Evolutionary conservation across 768 basidiomycete species (phyloP).

Genomic region (Coprinellus micaceus): DNA sequence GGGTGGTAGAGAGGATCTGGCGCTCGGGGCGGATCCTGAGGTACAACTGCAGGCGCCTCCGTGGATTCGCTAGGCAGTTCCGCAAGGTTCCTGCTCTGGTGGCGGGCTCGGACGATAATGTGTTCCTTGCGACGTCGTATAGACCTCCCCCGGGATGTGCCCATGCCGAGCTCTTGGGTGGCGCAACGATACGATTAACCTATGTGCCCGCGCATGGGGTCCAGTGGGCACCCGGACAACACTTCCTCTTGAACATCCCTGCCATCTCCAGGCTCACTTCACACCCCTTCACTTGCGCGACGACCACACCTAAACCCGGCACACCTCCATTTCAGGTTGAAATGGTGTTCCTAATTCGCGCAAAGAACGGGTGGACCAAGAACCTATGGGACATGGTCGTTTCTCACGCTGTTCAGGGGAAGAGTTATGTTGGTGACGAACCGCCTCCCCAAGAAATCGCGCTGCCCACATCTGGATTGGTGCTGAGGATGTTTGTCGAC

Average conservation of each 20-base stretch:
- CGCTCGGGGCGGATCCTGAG: slow-evolving; percentile 54
- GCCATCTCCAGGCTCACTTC: slow-evolving; percentile 55
- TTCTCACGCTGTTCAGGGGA: slow-evolving; percentile 28
- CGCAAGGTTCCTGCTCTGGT: too few relatives aligned
- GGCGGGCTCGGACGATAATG: neutral
- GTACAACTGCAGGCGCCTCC: slow-evolving; percentile 50
- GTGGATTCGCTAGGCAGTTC: too few relatives aligned
- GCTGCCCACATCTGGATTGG: slow-evolving; percentile 43
- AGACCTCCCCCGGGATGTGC: slow-evolving; percentile 56
- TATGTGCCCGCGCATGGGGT: slow-evolving; percentile 53
- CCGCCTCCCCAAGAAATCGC: slow-evolving; percentile 22
- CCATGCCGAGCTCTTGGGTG: slow-evolving; percentile 46
- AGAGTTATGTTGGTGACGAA: slow-evolving; percentile 26
- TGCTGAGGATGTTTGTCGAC: slow-evolving; percentile 57
- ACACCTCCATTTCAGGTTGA: slow-evolving; percentile 24
- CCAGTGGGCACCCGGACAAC: slow-evolving; percentile 76
- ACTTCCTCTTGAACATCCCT: slow-evolving; percentile 67
- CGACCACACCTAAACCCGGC: slow-evolving; percentile 48
- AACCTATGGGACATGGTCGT: slow-evolving; percentile 57
- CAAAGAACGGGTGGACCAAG: slow-evolving; percentile 66
- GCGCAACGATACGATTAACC: slow-evolving; percentile 66
- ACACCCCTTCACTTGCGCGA: slow-evolving; percentile 74
- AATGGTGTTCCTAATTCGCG: slow-evolving; percentile 65
- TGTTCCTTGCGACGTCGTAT: slow-evolving; percentile 21
- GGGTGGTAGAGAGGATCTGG: slow-evolving; percentile 37